Conservation (phyloP, 2,329 filamentous ascomycete genomes). For the Neoascochyta sp. region DNA sequence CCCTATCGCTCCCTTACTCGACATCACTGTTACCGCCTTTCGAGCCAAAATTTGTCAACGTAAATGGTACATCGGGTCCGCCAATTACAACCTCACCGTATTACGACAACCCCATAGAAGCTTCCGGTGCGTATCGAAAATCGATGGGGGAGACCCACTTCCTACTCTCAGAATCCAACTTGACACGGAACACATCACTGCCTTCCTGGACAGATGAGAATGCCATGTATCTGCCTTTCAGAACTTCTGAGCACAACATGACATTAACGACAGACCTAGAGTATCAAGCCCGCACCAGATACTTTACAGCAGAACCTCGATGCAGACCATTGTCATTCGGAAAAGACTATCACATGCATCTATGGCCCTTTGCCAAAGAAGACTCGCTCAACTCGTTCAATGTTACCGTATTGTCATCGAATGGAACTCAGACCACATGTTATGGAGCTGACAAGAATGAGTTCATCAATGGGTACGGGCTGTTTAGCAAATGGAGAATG, state of each 20-base stretch:
- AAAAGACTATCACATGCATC: not conserved
- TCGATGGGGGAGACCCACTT: slow-evolving; percentile 36
- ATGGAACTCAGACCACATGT: slow-evolving; percentile 1
- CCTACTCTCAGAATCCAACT: slow-evolving; percentile 45
- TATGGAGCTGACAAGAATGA: not conserved
- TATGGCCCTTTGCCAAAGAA: slow-evolving; percentile 1
- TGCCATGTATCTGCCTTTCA: slow-evolving; percentile 49
- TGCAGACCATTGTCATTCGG: slow-evolving; percentile 26
- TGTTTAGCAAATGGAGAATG: slow-evolving; percentile 1
- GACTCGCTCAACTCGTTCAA: slow-evolving; percentile 1
- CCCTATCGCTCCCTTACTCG: slow-evolving; percentile 2
- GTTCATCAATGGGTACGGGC: slow-evolving; percentile 1
- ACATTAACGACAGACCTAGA: too few relatives aligned
- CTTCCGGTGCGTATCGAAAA: slow-evolving; percentile 15
- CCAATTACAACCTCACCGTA: slow-evolving; percentile 2
- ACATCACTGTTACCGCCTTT: slow-evolving; percentile 9
- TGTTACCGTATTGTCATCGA: not conserved
- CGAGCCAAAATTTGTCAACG: slow-evolving; percentile 10
- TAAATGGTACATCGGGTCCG: slow-evolving; percentile 21
- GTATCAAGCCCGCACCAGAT: slow-evolving; percentile 28
- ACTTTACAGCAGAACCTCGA: slow-evolving; percentile 30
- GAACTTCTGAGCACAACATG: not conserved
- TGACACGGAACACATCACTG: slow-evolving; percentile 42
- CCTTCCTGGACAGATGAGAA: slow-evolving; percentile 49
- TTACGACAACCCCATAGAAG: not conserved